Evolutionary conservation across 2,329 filamentous ascomycete genomes (phyloP).

Genomic region (Penicillium brevicompactum): DNA sequence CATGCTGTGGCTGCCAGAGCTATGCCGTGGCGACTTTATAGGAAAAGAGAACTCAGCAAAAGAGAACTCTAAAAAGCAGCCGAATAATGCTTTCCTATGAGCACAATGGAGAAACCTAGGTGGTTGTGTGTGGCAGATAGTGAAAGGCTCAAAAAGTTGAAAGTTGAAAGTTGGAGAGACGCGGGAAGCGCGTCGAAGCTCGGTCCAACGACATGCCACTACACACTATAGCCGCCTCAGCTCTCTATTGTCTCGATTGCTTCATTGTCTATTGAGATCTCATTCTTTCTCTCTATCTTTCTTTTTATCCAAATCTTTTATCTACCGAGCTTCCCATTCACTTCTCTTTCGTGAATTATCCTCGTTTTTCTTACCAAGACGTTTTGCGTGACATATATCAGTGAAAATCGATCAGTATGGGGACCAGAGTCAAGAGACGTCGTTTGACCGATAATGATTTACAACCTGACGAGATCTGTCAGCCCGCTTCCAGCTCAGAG

Average conservation of each 20-base stretch:
- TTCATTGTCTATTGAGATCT: background rate
- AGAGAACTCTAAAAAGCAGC: background rate
- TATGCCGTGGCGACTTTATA: constrained; percentile 7
- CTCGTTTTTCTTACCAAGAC: too few relatives aligned
- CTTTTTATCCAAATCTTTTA: background rate
- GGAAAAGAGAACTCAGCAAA: background rate
- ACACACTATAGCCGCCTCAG: constrained; percentile 5
- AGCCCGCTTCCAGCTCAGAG: constrained; percentile 38
- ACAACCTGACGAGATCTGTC: constrained; percentile 30
- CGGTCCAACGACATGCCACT: constrained; percentile 21
- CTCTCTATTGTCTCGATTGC: background rate
- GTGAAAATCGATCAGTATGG: constrained; percentile 26
- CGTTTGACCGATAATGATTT: constrained; percentile 26
- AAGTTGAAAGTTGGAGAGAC: constrained; percentile 22
- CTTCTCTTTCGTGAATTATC: background rate
- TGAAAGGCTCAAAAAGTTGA: constrained; percentile 23
- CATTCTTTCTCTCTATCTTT: background rate
- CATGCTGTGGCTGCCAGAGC: constrained; percentile 52
- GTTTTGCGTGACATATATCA: background rate
- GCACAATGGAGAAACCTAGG: background rate
- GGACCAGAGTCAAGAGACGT: constrained; percentile 30
- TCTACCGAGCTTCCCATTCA: background rate
- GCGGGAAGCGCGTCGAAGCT: constrained; percentile 31
- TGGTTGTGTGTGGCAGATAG: background rate
- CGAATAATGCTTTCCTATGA: background rate